Percentiles rank a stretch among this genome's conserved stretches.
phyloP scores from a whole-genome alignment of 768 basidiomycete genomes.

The Calvatia gigantea region DNA sequence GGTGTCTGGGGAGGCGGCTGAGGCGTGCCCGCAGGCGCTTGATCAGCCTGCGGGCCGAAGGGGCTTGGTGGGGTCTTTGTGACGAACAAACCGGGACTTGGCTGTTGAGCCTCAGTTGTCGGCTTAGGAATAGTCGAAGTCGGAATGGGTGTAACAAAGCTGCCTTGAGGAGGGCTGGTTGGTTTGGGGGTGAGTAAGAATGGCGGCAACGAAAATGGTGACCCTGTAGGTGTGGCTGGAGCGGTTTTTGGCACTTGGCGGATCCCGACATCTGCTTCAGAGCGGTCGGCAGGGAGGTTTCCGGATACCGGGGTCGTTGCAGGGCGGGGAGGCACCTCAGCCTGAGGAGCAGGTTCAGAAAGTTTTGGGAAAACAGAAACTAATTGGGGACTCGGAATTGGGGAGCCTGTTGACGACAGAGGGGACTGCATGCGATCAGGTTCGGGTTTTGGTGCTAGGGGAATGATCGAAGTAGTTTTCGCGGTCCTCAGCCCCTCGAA shows the following conservation, averaged over 20 bases:
- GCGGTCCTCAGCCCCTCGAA: neutral
- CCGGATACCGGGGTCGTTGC: neutral
- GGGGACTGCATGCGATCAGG: conserved; percentile 14
- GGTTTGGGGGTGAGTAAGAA: neutral
- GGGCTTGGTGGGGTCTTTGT: neutral
- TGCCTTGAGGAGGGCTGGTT: neutral
- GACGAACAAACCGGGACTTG: neutral
- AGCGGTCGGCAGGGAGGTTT: neutral
- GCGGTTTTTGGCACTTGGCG: neutral
- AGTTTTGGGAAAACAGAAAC: conserved; percentile 11
- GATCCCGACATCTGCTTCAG: neutral
- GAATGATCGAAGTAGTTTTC: neutral
- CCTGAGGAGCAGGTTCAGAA: conserved; percentile 8
- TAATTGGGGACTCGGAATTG: neutral
- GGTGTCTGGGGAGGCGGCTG: neutral
- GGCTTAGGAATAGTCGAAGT: neutral
- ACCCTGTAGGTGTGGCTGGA: neutral
- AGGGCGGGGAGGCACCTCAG: conserved; percentile 5
- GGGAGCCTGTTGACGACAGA: conserved; percentile 11
- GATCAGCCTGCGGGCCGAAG: neutral
- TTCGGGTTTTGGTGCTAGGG: conserved; percentile 8
- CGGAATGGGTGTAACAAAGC: neutral
- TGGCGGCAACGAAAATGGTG: conserved; percentile 9
- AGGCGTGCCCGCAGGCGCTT: neutral
- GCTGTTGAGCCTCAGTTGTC: neutral